Base-by-base conservation (phyloP, 2,329 filamentous ascomycete genomes). In the Colletotrichum theobromicola region DNA sequence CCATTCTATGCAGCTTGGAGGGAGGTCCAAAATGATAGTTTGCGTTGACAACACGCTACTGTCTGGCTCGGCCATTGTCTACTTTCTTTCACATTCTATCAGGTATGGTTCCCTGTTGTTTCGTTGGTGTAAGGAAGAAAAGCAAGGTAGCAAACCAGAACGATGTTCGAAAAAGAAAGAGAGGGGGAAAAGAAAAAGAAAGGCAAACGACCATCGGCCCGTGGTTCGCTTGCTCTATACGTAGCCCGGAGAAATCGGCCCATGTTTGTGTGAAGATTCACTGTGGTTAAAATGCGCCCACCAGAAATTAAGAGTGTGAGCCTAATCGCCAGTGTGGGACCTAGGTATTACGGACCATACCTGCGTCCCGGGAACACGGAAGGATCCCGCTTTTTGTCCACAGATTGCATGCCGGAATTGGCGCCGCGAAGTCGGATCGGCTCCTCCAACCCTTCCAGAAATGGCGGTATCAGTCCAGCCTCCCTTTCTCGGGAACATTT, bases 1-100 rank as follows among this genome's bases (percentile, higher is more conserved):
- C 79, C 95, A 95, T 75, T 94, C 92, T n/a, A 95, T 87, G 80
- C 94, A 96, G 79, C 94, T 94, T 2, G 94, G 94, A 5, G 94
- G 94, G 1, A 94, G 86, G 67, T 94, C 90, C 24, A 95, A 85
- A 6, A 82, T 87, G 34, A 90, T 79, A 5, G 90, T 90, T 64
- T 84, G 81, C 35, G 88, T 81, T 8, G 90, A 89, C 10, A 79
- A 76, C 34, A 88, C 80, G 9, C 77, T 32, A 30, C 10, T 57
- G 50, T 28, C 46, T 12, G 26, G 21, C 26, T 21, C 28, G 24
- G 24, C 35, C 35, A 60, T 64, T 64, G 16, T 28, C 32, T 42
- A 8, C 12, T 42, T n/a, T 34, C 35, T 37, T 53, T 60, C 15
- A 13, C 18, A n/a, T 10, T 60, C 16, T 30, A 21, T 18, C 12